Evolutionary conservation across 495 filamentous ascomycete genomes (phyloP).

Genomic region (Penicillium canariense): DNA sequence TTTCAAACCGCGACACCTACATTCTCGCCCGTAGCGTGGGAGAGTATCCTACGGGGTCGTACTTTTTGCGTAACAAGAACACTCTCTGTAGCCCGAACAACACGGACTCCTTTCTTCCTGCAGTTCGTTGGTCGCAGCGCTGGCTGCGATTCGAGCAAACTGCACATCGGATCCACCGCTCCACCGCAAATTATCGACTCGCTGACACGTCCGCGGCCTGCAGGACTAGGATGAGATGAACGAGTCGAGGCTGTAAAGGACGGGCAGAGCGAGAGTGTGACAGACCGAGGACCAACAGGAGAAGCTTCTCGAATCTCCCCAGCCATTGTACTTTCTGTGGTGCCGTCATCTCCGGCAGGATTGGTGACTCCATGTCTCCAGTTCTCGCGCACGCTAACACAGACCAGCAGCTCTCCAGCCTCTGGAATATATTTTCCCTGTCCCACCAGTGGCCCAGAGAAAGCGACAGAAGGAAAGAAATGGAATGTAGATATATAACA

Average conservation of each 20-base stretch:
- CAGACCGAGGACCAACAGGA: no score
- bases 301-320: conserved; percentile 22
- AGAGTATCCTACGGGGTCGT: no score
- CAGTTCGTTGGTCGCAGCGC: not conserved
- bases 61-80: no score
- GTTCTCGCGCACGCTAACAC: conserved; percentile 35
- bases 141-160: conserved; percentile 18
- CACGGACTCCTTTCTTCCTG: conserved; percentile 4
- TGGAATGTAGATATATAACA: not conserved
- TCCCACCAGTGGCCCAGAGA: conserved; percentile 22
- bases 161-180: conserved; percentile 33
- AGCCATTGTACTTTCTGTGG: not conserved
- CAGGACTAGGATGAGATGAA: not conserved
- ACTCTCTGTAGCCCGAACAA: no score
- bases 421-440: conserved; percentile 22
- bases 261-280: no score
- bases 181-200: conserved; percentile 15
- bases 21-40: no score
- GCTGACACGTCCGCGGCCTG: not conserved
- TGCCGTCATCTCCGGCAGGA: conserved; percentile 11
- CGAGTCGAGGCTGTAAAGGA: not conserved
- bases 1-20: no score
- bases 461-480: not conserved
- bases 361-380: conserved; percentile 26
- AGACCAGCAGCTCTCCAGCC: conserved; percentile 37